These are phyloP conservation scores for Globisporangium nunn DNA, from an alignment of 352 stramenopile species.

Conservation along the genomic window DNA sequence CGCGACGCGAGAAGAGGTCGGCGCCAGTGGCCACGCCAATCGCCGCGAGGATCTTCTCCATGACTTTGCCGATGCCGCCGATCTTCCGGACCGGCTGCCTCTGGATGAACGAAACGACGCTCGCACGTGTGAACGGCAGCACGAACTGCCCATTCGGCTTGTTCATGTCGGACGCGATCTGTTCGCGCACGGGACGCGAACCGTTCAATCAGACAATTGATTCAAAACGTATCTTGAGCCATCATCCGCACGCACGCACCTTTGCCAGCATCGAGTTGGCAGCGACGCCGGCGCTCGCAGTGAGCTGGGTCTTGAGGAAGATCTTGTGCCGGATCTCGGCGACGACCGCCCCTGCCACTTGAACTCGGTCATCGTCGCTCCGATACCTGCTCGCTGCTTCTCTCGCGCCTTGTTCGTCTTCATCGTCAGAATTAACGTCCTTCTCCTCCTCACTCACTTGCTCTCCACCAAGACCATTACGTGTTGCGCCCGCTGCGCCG, in stretches of 20 bases:
- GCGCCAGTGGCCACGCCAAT: constrained; percentile 83
- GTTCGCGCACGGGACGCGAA: not conserved
- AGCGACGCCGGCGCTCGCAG: constrained; percentile 90
- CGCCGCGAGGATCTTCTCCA: constrained; percentile 87
- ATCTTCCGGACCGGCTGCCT: constrained; percentile 90
- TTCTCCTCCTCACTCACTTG: constrained; percentile 3
- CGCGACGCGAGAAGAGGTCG: constrained; percentile 62
- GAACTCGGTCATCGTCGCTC: constrained; percentile 13
- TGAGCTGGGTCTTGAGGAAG: constrained; percentile 84
- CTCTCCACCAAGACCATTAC: not conserved
- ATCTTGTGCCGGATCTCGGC: constrained; percentile 83
- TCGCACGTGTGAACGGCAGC: constrained; percentile 66
- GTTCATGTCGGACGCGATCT: constrained; percentile 94
- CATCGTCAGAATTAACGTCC: constrained; percentile 8
- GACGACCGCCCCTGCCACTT: constrained; percentile 58
- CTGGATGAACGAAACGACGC: constrained; percentile 86
- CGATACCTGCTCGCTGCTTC: not conserved
- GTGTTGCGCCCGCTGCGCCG: too few relatives aligned
- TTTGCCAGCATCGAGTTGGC: constrained; percentile 93
- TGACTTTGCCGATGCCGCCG: constrained; percentile 93
- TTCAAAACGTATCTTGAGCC: not conserved
- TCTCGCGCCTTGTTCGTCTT: constrained; percentile 1
- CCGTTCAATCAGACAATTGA: not conserved
- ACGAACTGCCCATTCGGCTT: constrained; percentile 96
- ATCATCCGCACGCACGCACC: constrained; percentile 19